These are phyloP conservation scores for Candida insectorum DNA, from an alignment of 805 yeast species.

Conservation along the genomic window DNA sequence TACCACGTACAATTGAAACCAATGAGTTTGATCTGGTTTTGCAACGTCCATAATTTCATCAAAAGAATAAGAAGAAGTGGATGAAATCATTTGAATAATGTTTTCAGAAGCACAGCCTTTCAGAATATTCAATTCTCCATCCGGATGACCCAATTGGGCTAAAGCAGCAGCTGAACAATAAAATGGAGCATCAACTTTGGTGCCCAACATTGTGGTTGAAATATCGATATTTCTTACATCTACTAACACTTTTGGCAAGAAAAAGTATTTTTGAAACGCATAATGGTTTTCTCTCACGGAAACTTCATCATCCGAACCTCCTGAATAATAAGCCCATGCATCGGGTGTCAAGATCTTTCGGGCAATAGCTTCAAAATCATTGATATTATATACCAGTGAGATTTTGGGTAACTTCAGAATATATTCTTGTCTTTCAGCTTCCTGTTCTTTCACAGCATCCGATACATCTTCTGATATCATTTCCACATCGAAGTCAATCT, in stretches of 20 bases:
- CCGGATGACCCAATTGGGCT: slow-evolving; percentile 40
- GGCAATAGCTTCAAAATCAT: slow-evolving; percentile 39
- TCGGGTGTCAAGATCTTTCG: slow-evolving; percentile 22
- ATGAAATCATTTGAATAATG: slow-evolving; percentile 48
- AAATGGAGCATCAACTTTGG: slow-evolving; percentile 39
- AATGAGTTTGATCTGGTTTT: slow-evolving; percentile 27
- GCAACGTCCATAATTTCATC: slow-evolving; percentile 38
- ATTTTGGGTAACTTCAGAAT: slow-evolving; percentile 25
- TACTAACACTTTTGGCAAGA: slow-evolving; percentile 74
- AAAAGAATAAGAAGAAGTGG: slow-evolving; percentile 36
- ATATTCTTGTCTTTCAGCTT: slow-evolving; percentile 3
- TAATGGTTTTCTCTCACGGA: slow-evolving; percentile 81
- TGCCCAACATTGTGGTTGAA: slow-evolving; percentile 45
- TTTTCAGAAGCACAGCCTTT: slow-evolving; percentile 38
- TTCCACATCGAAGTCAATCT: neutral
- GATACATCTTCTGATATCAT: neutral
- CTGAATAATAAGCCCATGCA: slow-evolving; percentile 34
- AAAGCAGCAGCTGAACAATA: slow-evolving; percentile 50
- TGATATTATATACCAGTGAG: slow-evolving; percentile 25
- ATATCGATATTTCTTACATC: slow-evolving; percentile 69
- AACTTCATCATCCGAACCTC: slow-evolving; percentile 87
- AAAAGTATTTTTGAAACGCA: slow-evolving; percentile 80
- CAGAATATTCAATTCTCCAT: slow-evolving; percentile 42
- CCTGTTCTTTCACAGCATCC: neutral
- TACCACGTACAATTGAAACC: slow-evolving; percentile 50